Evolutionary conservation across 1,284 basidiomycete species (phyloP), one percentile per base, ranked within the genome.

Genomic region (Somion occarium): DNA sequence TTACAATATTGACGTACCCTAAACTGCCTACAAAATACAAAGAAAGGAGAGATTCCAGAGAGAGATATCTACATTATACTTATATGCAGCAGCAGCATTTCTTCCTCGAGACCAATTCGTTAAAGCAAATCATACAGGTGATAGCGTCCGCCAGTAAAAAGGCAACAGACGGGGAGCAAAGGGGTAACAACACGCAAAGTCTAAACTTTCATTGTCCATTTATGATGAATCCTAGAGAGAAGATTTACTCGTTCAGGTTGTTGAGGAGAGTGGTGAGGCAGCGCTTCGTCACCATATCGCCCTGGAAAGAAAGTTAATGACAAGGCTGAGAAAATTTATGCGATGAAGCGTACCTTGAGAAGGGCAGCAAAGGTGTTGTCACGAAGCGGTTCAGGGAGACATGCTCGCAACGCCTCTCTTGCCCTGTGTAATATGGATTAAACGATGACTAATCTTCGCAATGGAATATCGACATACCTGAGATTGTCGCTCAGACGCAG

Each of bases 401-500:
- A 99, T 1, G 94, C 94, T 45, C 96, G 81, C 44, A 99, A 74
- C 1, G 97, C 97, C 70, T 99, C 97, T 56, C 97, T 82, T 11
- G 97, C 97, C 64, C 94, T 95, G n/a, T n/a, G 57, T 2, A 52
- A 20, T 39, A 57, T 49, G 26, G 34, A 13, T n/a, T 25, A 15
- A 43, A 23, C 18, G 20, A 20, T 18, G 25, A 45, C 7, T 46
- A 44, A 24, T n/a, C n/a, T n/a, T 5, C 18, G 13, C 3, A 2
- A 37, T 37, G 23, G n/a, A 38, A 18, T 37, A 24, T 42, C 15
- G 22, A 38, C 15, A 54, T 60, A 93, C 89, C 95, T 82, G 51
- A 96, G 75, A 64, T 99, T 99, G 71, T 99, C 97, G 67, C 93
- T 97, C 59, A 99, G 76, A 38, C 97, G 82, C 53, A 99, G 72